phyloP scores from a whole-genome alignment of 2,329 filamentous ascomycete species.

The Stachybotrys chlorohalonatus region DNA sequence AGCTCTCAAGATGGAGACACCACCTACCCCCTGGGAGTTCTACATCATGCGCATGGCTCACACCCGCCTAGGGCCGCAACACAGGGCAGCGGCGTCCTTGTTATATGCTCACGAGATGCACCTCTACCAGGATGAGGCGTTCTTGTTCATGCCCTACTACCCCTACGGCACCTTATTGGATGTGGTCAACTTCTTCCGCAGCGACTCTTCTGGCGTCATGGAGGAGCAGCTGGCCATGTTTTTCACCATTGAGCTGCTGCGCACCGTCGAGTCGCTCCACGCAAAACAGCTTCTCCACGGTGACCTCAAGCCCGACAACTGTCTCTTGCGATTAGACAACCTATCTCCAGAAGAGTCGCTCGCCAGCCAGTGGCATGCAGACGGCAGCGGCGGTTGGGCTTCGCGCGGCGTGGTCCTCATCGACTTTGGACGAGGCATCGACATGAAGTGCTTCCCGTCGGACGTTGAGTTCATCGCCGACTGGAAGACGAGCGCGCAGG shows the following conservation, averaged over 20 bases:
- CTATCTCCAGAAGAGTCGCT: conserved; percentile 34
- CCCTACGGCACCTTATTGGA: conserved; percentile 91
- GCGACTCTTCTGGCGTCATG: conserved; percentile 65
- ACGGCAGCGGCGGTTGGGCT: conserved; percentile 70
- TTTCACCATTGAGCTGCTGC: conserved; percentile 83
- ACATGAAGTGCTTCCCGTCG: conserved; percentile 75
- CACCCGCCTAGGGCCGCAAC: conserved; percentile 59
- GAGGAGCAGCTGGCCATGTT: conserved; percentile 93
- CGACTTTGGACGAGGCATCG: conserved; percentile 90
- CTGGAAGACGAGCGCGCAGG: conserved; percentile 80
- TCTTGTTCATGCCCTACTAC: conserved; percentile 78
- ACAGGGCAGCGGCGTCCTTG: conserved; percentile 68
- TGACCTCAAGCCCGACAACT: conserved; percentile 93
- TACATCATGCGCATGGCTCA: conserved; percentile 85
- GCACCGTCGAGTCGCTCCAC: conserved; percentile 83
- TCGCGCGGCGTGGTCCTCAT: conserved; percentile 77
- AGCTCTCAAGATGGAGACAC: conserved; percentile 90
- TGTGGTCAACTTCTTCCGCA: conserved; percentile 77
- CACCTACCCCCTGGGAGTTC: conserved; percentile 89
- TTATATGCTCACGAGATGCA: conserved; percentile 85
- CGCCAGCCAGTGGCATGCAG: conserved; percentile 57
- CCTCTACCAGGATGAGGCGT: conserved; percentile 82
- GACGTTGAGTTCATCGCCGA: conserved; percentile 82
- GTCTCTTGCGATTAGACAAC: conserved; percentile 72
- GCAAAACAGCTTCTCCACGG: conserved; percentile 74